Evolutionary conservation across 225 moss, liverwort and hornwort genomes (phyloP).

Genomic region (Pseudisothecium myosuroides): DNA sequence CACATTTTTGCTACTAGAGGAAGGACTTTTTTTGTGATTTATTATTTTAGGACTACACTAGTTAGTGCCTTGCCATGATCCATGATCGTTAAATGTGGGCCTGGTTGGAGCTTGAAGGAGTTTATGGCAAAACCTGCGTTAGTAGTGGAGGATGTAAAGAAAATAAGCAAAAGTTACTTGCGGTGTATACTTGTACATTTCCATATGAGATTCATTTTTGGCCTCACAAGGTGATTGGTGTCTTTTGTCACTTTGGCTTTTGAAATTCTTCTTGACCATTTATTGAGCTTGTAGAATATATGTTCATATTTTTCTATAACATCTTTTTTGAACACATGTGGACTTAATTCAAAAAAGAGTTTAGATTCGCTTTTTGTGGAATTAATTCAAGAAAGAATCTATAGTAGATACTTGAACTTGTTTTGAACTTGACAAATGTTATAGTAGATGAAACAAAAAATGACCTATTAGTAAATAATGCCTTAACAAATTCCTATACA

Average conservation of each 20-base stretch:
- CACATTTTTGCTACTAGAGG: neutral
- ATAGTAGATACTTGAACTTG: neutral
- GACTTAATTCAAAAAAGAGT: neutral
- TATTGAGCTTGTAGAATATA: neutral
- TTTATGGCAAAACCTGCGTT: neutral
- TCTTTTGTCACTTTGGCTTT: neutral
- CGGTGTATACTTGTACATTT: conserved; percentile 29
- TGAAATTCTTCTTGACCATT: neutral
- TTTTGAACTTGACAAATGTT: neutral
- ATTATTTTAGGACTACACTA: neutral
- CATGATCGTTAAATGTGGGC: neutral
- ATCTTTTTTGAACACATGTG: neutral
- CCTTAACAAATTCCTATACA: neutral
- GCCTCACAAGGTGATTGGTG: neutral
- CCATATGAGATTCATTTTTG: conserved; percentile 1
- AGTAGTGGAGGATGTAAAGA: neutral
- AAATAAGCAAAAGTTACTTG: conserved; percentile 19
- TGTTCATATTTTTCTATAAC: neutral
- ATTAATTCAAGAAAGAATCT: neutral
- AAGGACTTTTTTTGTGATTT: neutral
- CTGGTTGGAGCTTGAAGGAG: neutral
- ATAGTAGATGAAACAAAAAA: neutral
- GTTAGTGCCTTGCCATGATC: neutral
- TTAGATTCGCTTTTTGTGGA: too few relatives aligned
- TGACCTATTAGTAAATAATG: neutral